Conservation (phyloP, 73 alveolate genomes). For the Stentor roeselii region DNA sequence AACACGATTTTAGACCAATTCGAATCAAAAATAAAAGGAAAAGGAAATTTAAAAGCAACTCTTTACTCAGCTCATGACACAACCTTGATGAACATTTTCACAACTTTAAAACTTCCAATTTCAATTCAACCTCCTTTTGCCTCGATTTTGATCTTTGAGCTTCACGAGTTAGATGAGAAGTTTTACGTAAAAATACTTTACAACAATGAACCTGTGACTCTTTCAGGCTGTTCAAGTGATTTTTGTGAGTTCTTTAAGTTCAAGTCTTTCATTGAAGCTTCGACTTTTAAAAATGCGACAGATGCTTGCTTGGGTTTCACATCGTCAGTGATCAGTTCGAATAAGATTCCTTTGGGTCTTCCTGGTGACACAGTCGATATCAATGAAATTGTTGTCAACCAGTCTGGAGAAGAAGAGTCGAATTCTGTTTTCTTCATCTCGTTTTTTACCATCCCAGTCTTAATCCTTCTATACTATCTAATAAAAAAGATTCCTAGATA, state of each 20-base stretch:
- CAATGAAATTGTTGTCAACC: too few relatives aligned
- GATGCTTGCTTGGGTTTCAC: neutral
- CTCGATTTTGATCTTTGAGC: neutral
- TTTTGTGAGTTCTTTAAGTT: neutral
- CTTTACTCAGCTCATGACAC: conserved; percentile 9
- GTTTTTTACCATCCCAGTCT: too few relatives aligned
- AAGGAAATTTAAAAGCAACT: neutral
- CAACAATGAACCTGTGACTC: neutral
- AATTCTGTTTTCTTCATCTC: too few relatives aligned
- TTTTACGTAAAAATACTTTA: neutral
- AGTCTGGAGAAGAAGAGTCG: too few relatives aligned
- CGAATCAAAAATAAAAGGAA: neutral
- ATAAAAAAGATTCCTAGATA: too few relatives aligned
- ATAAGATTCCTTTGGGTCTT: too few relatives aligned
- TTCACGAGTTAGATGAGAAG: neutral
- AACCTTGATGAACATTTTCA: neutral
- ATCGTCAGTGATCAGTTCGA: too few relatives aligned
- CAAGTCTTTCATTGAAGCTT: neutral
- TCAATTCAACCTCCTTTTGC: conserved; percentile 17
- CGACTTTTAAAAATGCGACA: neutral
- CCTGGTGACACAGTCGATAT: too few relatives aligned
- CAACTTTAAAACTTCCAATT: neutral
- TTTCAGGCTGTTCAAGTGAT: neutral
- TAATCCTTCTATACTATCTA: too few relatives aligned
- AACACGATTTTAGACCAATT: neutral